Base-by-base conservation (phyloP, 805 yeast species). In the Lipomyces chichibuensis region DNA sequence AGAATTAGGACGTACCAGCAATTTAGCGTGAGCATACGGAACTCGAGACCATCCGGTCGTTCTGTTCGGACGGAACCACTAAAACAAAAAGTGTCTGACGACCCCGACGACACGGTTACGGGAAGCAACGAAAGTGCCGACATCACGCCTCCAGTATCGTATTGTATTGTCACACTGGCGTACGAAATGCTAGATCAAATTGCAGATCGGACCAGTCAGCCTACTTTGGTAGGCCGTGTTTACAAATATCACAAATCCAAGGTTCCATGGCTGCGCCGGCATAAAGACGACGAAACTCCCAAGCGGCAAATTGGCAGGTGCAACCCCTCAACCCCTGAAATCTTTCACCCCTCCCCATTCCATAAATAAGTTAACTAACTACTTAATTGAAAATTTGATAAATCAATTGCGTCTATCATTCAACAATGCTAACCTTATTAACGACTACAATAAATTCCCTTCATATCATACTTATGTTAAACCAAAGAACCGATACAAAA, bases 21-120 rank as follows among this genome's bases (percentile, higher is more conserved):
- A 65, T 77, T 77, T 23, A 77, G 67, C 27, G 79, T 75, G 37
- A 77, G 61, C 25, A 77, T 65, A 32, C 72, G 62, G 33, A 75
- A 65, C 27, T 27, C 43, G 62, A 65, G 57, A 35, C 23, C 68
- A 11, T 60, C 61, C 8, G 57, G 20, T 17, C 49, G 23, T 6
- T 17, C 49, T 43, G 49, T 17, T 17, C 23, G 23, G 2, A n/a
- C 3, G 23, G 20, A 11, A 17, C 55, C 55, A 17, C 33, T 23
- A 25, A 25, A 13, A 8, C 27, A 3, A 25, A 52, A 52, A 14
- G n/a, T 52, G 17, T 11, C 27, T 14, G 53, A 49, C 1, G 55
- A 52, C 55, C 55, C 25, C 17, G 17, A 0, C 27, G 55, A 52
- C 17, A n/a, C 5, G 17, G 55, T 20, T 2, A 52, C 17, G 3